Evolutionary conservation across 805 yeast species (phyloP).

Genomic region (Cyberlindnera nakhonratchasimensis): DNA sequence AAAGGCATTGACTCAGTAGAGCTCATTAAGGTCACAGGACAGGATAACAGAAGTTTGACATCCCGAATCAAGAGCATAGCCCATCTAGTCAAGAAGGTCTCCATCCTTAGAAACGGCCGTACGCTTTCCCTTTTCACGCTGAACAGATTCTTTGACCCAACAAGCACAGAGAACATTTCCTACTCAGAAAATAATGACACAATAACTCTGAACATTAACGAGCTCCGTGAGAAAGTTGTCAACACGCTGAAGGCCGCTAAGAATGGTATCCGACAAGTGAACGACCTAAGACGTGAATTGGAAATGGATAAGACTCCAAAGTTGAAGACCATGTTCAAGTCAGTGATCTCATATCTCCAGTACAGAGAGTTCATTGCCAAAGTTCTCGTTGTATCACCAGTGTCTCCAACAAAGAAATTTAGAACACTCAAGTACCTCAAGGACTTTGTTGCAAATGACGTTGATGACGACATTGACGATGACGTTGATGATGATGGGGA

Average conservation of each 20-base stretch:
- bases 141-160: slow-evolving; percentile 37
- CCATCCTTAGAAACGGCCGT: slow-evolving; percentile 41
- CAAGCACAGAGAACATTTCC: slow-evolving; percentile 18
- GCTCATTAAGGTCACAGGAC: slow-evolving; percentile 53
- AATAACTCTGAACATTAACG: slow-evolving; percentile 29
- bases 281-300: slow-evolving; percentile 59
- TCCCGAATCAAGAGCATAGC: slow-evolving; percentile 55
- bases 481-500: slow-evolving; percentile 33
- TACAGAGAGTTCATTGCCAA: slow-evolving; percentile 45
- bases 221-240: slow-evolving; percentile 37
- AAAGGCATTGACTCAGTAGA: slow-evolving; percentile 59
- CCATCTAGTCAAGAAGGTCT: slow-evolving; percentile 44
- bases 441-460: slow-evolving; percentile 36
- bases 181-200: slow-evolving; percentile 21
- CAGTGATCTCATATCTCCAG: slow-evolving; percentile 44
- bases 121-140: slow-evolving; percentile 54
- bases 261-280: slow-evolving; percentile 53
- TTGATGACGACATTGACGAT: slow-evolving; percentile 29
- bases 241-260: slow-evolving; percentile 54
- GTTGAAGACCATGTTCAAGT: slow-evolving; percentile 44
- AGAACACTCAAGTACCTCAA: slow-evolving; percentile 42
- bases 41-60: slow-evolving; percentile 69
- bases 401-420: slow-evolving; percentile 44
- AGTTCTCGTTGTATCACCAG: slow-evolving; percentile 47
- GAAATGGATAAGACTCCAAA: slow-evolving; percentile 42